These are phyloP conservation scores for Sclerotinia trifoliorum DNA, from an alignment of 2,329 filamentous ascomycete genomes.

Conservation along the genomic window DNA sequence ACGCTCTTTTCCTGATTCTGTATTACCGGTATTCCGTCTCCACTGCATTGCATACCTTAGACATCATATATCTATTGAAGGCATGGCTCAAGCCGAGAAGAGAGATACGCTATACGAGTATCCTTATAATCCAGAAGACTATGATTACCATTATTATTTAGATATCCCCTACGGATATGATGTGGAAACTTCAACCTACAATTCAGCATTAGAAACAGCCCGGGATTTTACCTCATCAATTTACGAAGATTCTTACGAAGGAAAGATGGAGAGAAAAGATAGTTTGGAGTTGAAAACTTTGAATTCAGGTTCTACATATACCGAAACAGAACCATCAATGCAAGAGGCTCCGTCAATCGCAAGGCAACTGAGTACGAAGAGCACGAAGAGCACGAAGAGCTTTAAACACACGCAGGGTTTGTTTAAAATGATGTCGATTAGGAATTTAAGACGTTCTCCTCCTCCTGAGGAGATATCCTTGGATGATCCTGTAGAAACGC, in stretches of 20 bases:
- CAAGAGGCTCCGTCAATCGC: neutral
- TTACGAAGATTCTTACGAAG: constrained; percentile 8
- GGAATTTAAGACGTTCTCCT: neutral
- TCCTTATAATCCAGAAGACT: constrained; percentile 5
- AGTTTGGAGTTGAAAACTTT: neutral
- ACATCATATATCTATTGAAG: neutral
- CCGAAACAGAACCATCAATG: neutral
- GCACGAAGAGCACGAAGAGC: constrained; percentile 6
- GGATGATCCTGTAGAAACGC: neutral
- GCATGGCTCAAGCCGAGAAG: neutral
- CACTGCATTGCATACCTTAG: constrained; percentile 6
- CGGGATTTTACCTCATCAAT: neutral
- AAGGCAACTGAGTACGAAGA: constrained; percentile 11
- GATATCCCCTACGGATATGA: constrained; percentile 8
- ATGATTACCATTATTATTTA: constrained; percentile 20
- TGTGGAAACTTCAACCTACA: constrained; percentile 17
- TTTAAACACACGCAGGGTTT: neutral
- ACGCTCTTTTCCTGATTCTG: constrained; percentile 8
- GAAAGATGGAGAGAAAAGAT: constrained; percentile 3
- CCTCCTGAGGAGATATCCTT: neutral
- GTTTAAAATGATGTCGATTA: constrained; percentile 17
- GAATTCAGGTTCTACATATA: neutral
- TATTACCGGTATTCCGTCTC: constrained; percentile 1
- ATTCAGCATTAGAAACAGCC: constrained; percentile 2
- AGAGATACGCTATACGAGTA: constrained; percentile 8